Evolutionary conservation across 2,329 filamentous ascomycete species (phyloP), one percentile per base, ranked within the genome.

Genomic region (Diplodia seriata): DNA sequence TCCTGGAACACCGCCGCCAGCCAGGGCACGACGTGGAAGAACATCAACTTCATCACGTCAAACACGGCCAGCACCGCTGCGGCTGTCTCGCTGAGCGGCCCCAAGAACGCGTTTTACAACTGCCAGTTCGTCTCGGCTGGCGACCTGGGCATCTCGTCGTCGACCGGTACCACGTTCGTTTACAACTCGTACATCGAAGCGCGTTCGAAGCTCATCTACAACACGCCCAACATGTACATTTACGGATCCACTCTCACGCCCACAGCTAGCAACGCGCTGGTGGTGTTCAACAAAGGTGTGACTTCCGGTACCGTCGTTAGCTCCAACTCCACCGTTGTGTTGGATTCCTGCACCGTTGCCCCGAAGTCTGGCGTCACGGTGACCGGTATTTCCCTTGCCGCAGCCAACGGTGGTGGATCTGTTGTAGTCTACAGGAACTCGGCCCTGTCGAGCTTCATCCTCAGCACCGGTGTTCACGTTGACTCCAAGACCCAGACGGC

Each of bases 161-260:
- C 74, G 1, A 70, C 72, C 11, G 78, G 80, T 3, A 73, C 79
- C 0, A 77, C 75, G 0, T 70, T 84, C 31, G 76, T 84, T 29
- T 80, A 80, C 9, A 78, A 82, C 69, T 82, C 80, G 0, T 83
- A 83, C 67, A 75, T 84, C 9, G 80, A 84, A 68, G 81, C 80
- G 2, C 70, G 75, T 6, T 79, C 81, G 59, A 82, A 82, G 70
- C 70, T 81, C 1, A 76, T 84, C 61, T 80, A 79, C 68, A 77
- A 78, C 43, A 80, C 77, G 12, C 76, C 78, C 0, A 79, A 78
- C 12, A 68, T 81, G 0, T 84, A 83, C 67, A 69, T 84, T 0
- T 84, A 80, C 68, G 76, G 77, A 11, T 80, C 82, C 0, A 81
- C 78, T 0, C 80, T 85, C 61, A 77, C 79, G 0, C 77, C 81